phyloP scores from a whole-genome alignment of 345 rosid genomes.

The Moricandia arvensis region DNA sequence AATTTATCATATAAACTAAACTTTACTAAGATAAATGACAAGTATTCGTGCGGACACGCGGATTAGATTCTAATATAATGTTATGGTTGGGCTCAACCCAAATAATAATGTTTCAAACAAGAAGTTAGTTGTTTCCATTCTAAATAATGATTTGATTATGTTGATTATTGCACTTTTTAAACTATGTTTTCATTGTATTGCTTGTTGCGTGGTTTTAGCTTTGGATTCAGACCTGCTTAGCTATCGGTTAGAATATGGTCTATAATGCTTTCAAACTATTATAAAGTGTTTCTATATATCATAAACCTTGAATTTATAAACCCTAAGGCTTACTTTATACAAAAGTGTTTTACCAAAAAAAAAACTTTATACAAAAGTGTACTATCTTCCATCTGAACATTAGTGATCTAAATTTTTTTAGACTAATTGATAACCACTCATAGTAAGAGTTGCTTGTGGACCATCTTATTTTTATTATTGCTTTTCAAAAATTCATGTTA shows the following conservation, averaged over 20 bases:
- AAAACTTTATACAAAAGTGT: background rate
- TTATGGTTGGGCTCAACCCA: background rate
- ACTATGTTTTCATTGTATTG: background rate
- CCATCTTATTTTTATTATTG: background rate
- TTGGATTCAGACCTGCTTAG: background rate
- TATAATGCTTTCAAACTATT: background rate
- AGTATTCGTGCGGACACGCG: no score
- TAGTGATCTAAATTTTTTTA: background rate
- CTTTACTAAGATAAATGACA: no score
- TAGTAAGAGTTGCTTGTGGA: constrained; percentile 22
- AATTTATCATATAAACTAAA: no score
- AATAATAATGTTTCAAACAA: background rate
- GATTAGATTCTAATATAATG: no score
- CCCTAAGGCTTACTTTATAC: background rate
- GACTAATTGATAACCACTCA: constrained; percentile 19
- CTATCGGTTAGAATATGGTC: background rate
- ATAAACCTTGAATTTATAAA: background rate
- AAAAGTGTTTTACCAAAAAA: background rate
- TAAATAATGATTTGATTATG: background rate
- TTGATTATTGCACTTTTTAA: background rate
- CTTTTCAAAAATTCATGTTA: background rate
- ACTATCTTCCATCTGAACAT: background rate
- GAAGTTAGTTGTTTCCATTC: background rate
- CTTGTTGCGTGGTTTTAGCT: background rate
- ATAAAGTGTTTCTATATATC: background rate